These are phyloP conservation scores for Parascedosporium putredinis DNA, from an alignment of 2,329 filamentous ascomycete genomes.

Conservation along the genomic window DNA sequence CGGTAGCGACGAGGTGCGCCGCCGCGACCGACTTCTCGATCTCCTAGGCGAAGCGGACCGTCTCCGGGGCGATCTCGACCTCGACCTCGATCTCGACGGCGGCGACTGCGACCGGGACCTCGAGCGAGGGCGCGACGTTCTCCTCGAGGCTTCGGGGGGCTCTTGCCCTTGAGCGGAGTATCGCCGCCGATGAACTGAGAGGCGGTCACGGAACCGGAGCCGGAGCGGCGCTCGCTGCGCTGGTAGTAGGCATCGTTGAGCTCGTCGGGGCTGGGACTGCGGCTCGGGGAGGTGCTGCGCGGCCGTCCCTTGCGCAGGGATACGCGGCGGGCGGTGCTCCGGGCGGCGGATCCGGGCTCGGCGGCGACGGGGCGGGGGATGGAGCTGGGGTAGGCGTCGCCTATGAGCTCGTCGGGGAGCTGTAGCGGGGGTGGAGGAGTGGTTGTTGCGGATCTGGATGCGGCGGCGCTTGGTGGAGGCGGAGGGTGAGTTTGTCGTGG, in stretches of 20 bases:
- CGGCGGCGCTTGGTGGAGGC: slow-evolving; percentile 1
- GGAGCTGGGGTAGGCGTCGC: slow-evolving; percentile 2
- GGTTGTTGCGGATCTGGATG: slow-evolving; percentile 2
- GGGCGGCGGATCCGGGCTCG: not conserved
- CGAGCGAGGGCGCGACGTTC: too few relatives aligned
- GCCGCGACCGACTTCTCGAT: not conserved
- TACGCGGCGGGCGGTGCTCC: slow-evolving; percentile 10
- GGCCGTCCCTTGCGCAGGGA: slow-evolving; percentile 8
- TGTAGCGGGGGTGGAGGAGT: slow-evolving; percentile 1
- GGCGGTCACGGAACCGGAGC: not conserved
- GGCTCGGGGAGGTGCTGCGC: slow-evolving; percentile 12
- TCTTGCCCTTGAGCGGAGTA: not conserved
- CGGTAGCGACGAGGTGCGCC: not conserved
- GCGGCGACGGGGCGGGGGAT: not conserved
- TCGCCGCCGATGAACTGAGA: not conserved
- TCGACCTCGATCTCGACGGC: not conserved
- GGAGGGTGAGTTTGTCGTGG: not conserved
- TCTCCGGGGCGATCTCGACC: not conserved
- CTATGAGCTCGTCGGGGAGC: slow-evolving; percentile 8
- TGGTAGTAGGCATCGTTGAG: slow-evolving; percentile 14
- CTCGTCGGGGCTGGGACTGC: slow-evolving; percentile 14
- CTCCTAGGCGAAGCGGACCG: not conserved
- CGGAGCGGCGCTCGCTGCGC: not conserved
- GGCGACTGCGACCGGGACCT: not conserved
- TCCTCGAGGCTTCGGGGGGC: not conserved